Base-by-base conservation (phyloP, 2,329 filamentous ascomycete species). In the Bipolaris bicolor region DNA sequence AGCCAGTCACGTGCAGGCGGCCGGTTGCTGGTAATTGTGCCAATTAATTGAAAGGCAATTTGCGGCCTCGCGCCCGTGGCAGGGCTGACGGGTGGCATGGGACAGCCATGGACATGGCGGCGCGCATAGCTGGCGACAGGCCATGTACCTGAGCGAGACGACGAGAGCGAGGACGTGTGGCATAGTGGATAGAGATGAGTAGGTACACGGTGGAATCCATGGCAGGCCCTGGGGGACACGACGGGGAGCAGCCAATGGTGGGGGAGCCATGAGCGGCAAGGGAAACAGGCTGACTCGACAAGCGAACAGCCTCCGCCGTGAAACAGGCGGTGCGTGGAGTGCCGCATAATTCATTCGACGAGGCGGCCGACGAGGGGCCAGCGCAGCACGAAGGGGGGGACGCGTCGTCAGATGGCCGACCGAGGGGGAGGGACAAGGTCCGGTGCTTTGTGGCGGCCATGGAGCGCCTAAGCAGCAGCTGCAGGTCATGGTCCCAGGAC, bases 161-260 rank as follows among this genome's bases (percentile, higher is more conserved):
- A 57, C 36, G 57, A 60, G 63, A 52, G 26, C 5, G 26, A 29
- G 26, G 26, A 29, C 26, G 5, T 29, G 9, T 29, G 10, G 26
- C 10, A 10, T 29, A 29, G 26, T 10, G 26, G 26, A 29, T 29
- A 29, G 26, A 10, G 26, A 29, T 10, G 10, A 7, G 26, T 29
- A 29, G 26, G 26, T 29, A 29, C 26, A 29, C 0, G 26, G 10
- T 29, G 26, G 26, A 10, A 29, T 29, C 46, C 24, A 45, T 24
- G 22, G 41, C 41, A 45, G 13, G 41, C 15, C 20, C 34, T 53
- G 54, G 44, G 44, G 52, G 56, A 50, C 59, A 55, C 61, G 65
- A 60, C 58, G 34, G 62, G 26, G 60, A 61, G 65, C 68, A 70
- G 55, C 66, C 59, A 65, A 69, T 60, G 61, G 24, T 52, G 64